phyloP scores from a whole-genome alignment of 306 rosid species.

The Glycine tomentella region DNA sequence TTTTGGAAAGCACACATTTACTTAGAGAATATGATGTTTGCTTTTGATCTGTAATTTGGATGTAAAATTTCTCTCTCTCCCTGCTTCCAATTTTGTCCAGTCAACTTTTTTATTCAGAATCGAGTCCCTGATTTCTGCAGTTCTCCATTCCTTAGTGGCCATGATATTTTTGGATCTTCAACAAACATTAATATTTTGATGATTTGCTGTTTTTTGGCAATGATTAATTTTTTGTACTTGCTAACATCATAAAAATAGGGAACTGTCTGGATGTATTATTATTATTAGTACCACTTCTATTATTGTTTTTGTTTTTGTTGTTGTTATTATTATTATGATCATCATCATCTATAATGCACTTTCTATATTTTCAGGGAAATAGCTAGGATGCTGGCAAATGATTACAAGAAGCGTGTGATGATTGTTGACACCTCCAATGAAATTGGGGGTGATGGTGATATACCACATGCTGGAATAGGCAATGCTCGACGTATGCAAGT shows the following conservation, averaged over 20 bases:
- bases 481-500: slow-evolving; percentile 98
- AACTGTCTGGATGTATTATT: neutral
- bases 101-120: neutral
- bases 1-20: slow-evolving; percentile 6
- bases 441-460: slow-evolving; percentile 99
- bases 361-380: slow-evolving; percentile 69
- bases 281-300: too few species aligned
- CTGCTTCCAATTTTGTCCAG: neutral
- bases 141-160: neutral
- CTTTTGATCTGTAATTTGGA: slow-evolving; percentile 20
- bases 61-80: slow-evolving; percentile 10
- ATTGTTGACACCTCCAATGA: slow-evolving; percentile 99
- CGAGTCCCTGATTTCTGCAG: neutral
- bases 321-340: neutral
- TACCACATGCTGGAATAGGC: slow-evolving; percentile 96
- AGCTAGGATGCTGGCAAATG: slow-evolving; percentile 96
- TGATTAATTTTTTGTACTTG: neutral
- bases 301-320: too few species aligned
- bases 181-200: neutral
- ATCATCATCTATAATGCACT: neutral
- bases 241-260: neutral
- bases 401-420: slow-evolving; percentile 92
- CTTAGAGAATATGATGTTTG: slow-evolving; percentile 14
- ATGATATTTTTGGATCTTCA: neutral
- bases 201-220: neutral